Evolutionary conservation across 305 asterid genomes (phyloP), one percentile per base, ranked within the genome.

Genomic region (Caryopteris hybrid): DNA sequence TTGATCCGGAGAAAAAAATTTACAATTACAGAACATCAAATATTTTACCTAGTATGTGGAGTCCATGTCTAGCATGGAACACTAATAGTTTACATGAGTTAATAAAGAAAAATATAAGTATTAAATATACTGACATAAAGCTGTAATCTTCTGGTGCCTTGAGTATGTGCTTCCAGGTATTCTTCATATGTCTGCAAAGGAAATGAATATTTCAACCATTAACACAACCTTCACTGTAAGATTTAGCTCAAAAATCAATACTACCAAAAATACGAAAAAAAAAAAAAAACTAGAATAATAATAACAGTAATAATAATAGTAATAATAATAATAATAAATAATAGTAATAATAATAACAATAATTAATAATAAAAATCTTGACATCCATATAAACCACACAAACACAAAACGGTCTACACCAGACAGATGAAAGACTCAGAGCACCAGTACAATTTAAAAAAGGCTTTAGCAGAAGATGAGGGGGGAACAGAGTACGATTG

Each of bases 131-230:
- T 86, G 61, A 92, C 98, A 79, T 82, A 72, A 50, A 69, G 79
- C 70, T 78, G 74, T 14, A 47, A 63, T 80, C 69, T 83, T 82
- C 77, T 74, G 82, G 64, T 68, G 70, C 83, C 77, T 77, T 78
- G 84, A 72, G 80, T 78, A 79, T 86, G 90, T 64, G 95, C 97
- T 76, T 90, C 98, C 64, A 92, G 79, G 74, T 92, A 92, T 74
- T 92, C 97, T 81, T 92, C 98, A 85, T 92, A 92, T 33, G 93
- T 90, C 98, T 92, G 88, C 89, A 81, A 64, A 75, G 25, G 57
- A 69, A 33, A 72, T 53, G 52, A 76, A 72, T 0, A 62, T 29
- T 50, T 64, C 51, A 72, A 61, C 53, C 68, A 70, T 61, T 73
- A 84, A 39, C 34, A 66, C 22, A 59, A 51, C 43, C 43, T 22